Evolutionary conservation across 345 rosid genomes (phyloP), one percentile per base, ranked within the genome.

Genomic region (Heritiera fomes): DNA sequence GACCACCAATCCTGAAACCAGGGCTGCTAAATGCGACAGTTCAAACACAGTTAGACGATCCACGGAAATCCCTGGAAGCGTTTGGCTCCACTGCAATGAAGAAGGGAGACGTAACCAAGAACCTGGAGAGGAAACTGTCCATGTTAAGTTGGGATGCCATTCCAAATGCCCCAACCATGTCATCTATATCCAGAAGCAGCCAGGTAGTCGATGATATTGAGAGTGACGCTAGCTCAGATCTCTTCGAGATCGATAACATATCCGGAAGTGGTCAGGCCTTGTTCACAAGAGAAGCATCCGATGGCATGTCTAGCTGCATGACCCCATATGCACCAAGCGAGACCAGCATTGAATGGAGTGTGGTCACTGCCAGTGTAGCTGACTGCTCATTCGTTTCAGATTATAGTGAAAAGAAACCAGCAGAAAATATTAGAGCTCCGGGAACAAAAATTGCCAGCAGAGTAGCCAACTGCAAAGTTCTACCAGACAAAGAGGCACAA

Each of bases 91-190:
- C 74, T 46, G 55, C 9, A 55, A 34, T 82, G 71, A 85, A 80
- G 40, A 82, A 76, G 58, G 87, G 80, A 67, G 85, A 83, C 30
- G 85, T 84, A 78, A 84, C 82, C 23, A 65, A 80, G 87, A 87
- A 90, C 75, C 78, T 89, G 40, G 88, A 86, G 82, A 87, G 88
- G 84, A 90, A 89, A 83, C 82, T 89, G 14, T 91, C 92, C 17
- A 87, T 91, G 82, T 86, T 89, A 32, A 87, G 85, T 50, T 91
- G 96, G 93, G 96, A 91, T 65, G 96, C 96, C 20, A 87, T 91
- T 65, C 96, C 93, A 0, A 87, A 82, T 55, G 58, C 82, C 15
- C 79, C 78, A 30, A 85, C 66, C 45, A 28, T 81, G 28, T 80
- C 82, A 14, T 50, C 79, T 7, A 40, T 78, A 30, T 76, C 83